These are phyloP conservation scores for Tuber magnatum DNA, from an alignment of 495 filamentous ascomycete species.

Conservation along the genomic window DNA sequence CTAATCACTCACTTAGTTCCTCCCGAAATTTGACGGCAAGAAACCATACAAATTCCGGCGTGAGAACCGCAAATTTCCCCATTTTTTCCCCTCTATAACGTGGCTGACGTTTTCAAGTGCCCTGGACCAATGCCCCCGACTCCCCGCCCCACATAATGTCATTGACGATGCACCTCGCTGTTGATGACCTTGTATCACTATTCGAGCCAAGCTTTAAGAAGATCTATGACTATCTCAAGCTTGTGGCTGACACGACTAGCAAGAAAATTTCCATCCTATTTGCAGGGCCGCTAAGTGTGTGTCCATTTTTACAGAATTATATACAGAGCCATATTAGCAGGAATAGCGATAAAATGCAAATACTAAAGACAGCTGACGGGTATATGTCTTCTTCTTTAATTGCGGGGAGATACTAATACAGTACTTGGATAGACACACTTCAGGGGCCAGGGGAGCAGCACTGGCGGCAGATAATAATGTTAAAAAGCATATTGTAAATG, in stretches of 20 bases:
- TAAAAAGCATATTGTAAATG: not conserved
- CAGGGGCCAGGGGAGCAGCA: not conserved
- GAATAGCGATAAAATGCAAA: not conserved
- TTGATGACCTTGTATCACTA: not conserved
- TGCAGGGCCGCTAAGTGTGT: not conserved
- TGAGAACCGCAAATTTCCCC: not conserved
- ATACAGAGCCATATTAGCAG: not conserved
- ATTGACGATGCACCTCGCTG: not conserved
- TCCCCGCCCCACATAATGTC: not conserved
- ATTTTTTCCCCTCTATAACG: not conserved
- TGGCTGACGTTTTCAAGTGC: not conserved
- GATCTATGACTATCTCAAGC: conserved; percentile 2
- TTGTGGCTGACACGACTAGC: not conserved
- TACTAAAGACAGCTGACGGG: conserved; percentile 1
- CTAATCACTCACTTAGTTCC: conserved; percentile 1
- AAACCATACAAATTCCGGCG: not conserved
- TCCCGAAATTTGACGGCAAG: not conserved
- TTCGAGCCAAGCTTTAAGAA: not conserved
- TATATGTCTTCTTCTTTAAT: not conserved
- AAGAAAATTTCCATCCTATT: not conserved
- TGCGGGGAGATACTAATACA: not conserved
- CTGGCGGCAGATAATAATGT: not conserved
- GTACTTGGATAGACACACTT: not conserved
- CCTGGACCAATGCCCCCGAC: not conserved
- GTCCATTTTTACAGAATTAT: conserved; percentile 1